Evolutionary conservation across 768 basidiomycete species (phyloP).

Genomic region (Daedaleopsis sinensis): DNA sequence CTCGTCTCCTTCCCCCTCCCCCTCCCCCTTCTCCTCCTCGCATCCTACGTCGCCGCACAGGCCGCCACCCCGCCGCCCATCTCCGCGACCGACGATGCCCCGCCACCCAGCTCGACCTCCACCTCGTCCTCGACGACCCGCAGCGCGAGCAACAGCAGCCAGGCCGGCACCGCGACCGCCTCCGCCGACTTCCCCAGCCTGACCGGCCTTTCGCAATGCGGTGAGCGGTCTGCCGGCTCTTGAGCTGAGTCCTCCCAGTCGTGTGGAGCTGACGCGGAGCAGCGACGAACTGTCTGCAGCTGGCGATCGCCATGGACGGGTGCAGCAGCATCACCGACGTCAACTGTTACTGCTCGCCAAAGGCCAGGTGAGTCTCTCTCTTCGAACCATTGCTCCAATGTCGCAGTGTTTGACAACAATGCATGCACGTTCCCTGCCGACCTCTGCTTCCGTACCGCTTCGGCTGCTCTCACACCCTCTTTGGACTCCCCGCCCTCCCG

Average conservation of each 20-base stretch:
- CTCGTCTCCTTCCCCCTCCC: not conserved
- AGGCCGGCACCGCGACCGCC: conserved; percentile 16
- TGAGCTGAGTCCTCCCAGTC: not conserved
- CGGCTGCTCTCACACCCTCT: no score
- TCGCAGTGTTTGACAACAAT: not conserved
- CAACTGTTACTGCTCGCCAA: conserved; percentile 49
- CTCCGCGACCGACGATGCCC: not conserved
- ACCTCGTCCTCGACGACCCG: not conserved
- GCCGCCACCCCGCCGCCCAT: not conserved
- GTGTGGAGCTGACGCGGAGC: not conserved
- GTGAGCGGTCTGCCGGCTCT: conserved; percentile 9
- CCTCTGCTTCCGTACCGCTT: no score
- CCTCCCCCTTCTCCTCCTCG: conserved; percentile 8
- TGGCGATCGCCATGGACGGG: conserved; percentile 40
- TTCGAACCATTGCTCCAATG: not conserved
- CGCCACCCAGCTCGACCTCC: not conserved
- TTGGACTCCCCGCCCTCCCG: no score
- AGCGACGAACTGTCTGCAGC: conserved; percentile 50
- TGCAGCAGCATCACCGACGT: conserved; percentile 50
- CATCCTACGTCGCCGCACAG: conserved; percentile 4
- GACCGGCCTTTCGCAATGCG: conserved; percentile 23
- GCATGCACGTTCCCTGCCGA: no score
- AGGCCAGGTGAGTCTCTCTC: conserved; percentile 30
- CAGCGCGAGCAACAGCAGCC: not conserved
- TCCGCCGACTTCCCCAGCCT: conserved; percentile 25